Percentiles rank a stretch among this genome's conserved stretches.
Evolutionary conservation across 345 rosid genomes (phyloP).

Genomic region (Boechera divaricarpa): DNA sequence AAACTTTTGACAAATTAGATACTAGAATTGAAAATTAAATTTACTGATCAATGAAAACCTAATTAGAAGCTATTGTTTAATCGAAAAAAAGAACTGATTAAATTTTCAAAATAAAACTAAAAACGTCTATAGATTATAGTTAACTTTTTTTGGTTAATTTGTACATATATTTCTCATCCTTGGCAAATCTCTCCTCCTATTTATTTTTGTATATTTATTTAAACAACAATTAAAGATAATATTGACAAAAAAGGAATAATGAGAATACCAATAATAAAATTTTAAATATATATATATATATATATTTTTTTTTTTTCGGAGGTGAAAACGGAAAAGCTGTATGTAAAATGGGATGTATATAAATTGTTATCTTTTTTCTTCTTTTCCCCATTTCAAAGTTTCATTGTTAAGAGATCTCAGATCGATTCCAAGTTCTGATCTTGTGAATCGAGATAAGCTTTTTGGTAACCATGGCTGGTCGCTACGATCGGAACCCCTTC

Average conservation of each 20-base stretch:
- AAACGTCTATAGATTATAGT: not conserved
- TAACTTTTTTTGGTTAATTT: not conserved
- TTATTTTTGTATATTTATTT: too few species aligned
- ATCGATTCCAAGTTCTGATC: slow-evolving; percentile 13
- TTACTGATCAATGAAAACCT: not conserved
- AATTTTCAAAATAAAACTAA: not conserved
- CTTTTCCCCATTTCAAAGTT: slow-evolving; percentile 16
- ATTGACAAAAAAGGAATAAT: not conserved
- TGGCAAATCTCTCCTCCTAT: too few species aligned
- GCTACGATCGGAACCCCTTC: slow-evolving; percentile 84
- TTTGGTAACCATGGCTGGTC: slow-evolving; percentile 64
- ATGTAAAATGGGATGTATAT: slow-evolving; percentile 3
- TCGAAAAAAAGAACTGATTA: not conserved
- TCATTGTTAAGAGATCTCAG: slow-evolving; percentile 26
- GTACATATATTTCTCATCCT: not conserved
- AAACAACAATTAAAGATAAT: not conserved
- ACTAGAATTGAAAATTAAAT: not conserved
- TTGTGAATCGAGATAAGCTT: slow-evolving; percentile 5
- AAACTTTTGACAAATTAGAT: not conserved
- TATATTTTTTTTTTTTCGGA: not conserved
- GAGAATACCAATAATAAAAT: not conserved
- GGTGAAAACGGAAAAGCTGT: too few species aligned
- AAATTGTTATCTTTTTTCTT: not conserved
- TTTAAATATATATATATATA: too few species aligned
- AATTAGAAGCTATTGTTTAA: not conserved